Conservation (phyloP, 2,329 filamentous ascomycete genomes). For the Cordyceps farinosa region DNA sequence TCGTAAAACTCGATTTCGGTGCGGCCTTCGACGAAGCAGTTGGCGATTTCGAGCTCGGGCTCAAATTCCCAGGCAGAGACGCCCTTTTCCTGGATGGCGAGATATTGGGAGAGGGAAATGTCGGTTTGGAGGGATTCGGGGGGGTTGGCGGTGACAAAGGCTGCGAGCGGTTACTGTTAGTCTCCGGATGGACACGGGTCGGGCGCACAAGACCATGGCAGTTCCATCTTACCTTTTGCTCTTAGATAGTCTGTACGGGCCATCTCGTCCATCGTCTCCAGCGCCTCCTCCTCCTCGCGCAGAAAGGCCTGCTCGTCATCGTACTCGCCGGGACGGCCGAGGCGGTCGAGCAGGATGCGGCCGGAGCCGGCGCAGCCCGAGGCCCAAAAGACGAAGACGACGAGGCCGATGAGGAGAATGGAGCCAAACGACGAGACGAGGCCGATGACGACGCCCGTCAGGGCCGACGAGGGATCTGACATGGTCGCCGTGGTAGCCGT, state of each 20-base stretch:
- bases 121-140: slow-evolving; percentile 94
- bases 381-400: slow-evolving; percentile 93
- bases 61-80: slow-evolving; percentile 99
- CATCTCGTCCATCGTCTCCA: slow-evolving; percentile 94
- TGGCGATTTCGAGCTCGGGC: slow-evolving; percentile 96
- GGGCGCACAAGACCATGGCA: background rate
- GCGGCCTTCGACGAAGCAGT: slow-evolving; percentile 94
- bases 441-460: slow-evolving; percentile 85
- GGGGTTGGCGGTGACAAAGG: slow-evolving; percentile 89
- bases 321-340: slow-evolving; percentile 91
- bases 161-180: slow-evolving; percentile 43
- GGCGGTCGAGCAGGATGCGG: slow-evolving; percentile 87
- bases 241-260: slow-evolving; percentile 85
- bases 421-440: slow-evolving; percentile 92
- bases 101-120: slow-evolving; percentile 94
- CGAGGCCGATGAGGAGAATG: slow-evolving; percentile 74
- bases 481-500: slow-evolving; percentile 12
- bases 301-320: slow-evolving; percentile 96
- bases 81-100: slow-evolving; percentile 98
- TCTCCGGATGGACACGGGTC: background rate
- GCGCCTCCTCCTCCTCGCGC: slow-evolving; percentile 88
- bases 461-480: slow-evolving; percentile 40
- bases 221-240: slow-evolving; percentile 78
- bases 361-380: slow-evolving; percentile 65
- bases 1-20: slow-evolving; percentile 99